These are phyloP conservation scores for Piromyces finnis DNA, from an alignment of 192 early-diverging fungal species.

Conservation along the genomic window DNA sequence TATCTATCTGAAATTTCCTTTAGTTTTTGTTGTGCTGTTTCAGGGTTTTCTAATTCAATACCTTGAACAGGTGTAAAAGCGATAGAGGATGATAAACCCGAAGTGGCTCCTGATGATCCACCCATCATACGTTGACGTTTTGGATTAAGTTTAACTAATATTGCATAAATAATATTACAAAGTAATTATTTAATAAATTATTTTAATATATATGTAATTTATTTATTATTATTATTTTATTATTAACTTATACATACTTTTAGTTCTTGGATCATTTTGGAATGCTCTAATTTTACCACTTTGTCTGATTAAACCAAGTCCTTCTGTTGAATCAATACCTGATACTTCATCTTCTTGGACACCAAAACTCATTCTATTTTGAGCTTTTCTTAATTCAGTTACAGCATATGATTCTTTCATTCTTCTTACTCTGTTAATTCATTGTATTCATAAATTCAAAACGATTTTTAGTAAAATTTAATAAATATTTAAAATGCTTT, in stretches of 20 bases:
- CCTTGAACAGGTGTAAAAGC: constrained; percentile 91
- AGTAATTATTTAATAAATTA: too few species aligned
- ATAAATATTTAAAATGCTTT: too few species aligned
- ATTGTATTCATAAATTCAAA: too few species aligned
- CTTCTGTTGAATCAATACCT: constrained; percentile 65
- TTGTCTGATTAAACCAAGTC: constrained; percentile 71
- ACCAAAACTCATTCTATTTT: constrained; percentile 85
- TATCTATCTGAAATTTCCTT: constrained; percentile 53
- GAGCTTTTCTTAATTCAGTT: constrained; percentile 75
- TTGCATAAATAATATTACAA: too few species aligned
- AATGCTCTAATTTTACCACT: constrained; percentile 62
- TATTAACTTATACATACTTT: constrained; percentile 25
- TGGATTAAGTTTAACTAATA: constrained; percentile 20
- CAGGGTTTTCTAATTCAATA: constrained; percentile 81
- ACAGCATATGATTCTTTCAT: constrained; percentile 63
- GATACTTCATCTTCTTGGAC: constrained; percentile 76
- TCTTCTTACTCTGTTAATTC: constrained; percentile 52
- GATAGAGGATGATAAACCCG: constrained; percentile 71
- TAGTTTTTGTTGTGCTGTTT: constrained; percentile 30
- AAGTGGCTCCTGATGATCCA: constrained; percentile 24
- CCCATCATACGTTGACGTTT: constrained; percentile 20
- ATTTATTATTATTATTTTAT: neutral
- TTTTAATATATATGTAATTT: neutral
- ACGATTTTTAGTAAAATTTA: too few species aligned
- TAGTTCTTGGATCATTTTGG: constrained; percentile 42